These are phyloP conservation scores for Aspergillus nomiae DNA, from an alignment of 2,329 filamentous ascomycete genomes.

Conservation along the genomic window DNA sequence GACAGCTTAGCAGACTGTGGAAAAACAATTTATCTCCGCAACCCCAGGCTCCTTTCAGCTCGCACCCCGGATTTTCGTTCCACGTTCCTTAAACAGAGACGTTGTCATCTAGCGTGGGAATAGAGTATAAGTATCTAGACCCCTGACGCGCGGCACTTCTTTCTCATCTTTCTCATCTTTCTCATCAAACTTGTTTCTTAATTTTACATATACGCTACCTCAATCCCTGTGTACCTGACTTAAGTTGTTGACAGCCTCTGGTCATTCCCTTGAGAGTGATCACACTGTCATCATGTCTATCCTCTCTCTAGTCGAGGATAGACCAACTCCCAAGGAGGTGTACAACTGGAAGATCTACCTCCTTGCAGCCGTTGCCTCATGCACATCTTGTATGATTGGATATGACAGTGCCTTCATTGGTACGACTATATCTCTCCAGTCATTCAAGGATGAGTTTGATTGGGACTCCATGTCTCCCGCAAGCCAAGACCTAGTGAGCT, in stretches of 20 bases:
- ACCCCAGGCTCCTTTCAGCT: slow-evolving; percentile 17
- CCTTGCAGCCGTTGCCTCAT: slow-evolving; percentile 57
- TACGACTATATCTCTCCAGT: slow-evolving; percentile 70
- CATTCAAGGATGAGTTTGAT: slow-evolving; percentile 69
- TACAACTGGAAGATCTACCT: slow-evolving; percentile 64
- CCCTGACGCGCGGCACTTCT: slow-evolving; percentile 3
- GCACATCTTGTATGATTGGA: slow-evolving; percentile 61
- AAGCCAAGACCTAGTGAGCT: slow-evolving; percentile 58
- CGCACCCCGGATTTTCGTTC: slow-evolving; percentile 8
- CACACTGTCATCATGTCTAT: slow-evolving; percentile 37
- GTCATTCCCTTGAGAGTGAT: background rate
- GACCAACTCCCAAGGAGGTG: slow-evolving; percentile 59
- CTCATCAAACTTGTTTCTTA: slow-evolving; percentile 10
- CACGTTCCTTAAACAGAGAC: background rate
- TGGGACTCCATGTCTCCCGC: slow-evolving; percentile 53
- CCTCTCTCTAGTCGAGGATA: slow-evolving; percentile 44
- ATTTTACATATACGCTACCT: background rate
- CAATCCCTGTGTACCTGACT: background rate
- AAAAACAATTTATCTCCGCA: background rate
- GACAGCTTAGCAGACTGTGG: slow-evolving; percentile 7
- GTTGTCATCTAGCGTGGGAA: background rate
- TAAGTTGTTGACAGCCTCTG: slow-evolving; percentile 7
- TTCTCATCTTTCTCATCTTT: slow-evolving; percentile 1
- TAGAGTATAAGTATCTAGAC: slow-evolving; percentile 5
- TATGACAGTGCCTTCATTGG: slow-evolving; percentile 78